These are phyloP conservation scores for Claviceps digitariae DNA, from an alignment of 2,329 filamentous ascomycete species.

Conservation along the genomic window DNA sequence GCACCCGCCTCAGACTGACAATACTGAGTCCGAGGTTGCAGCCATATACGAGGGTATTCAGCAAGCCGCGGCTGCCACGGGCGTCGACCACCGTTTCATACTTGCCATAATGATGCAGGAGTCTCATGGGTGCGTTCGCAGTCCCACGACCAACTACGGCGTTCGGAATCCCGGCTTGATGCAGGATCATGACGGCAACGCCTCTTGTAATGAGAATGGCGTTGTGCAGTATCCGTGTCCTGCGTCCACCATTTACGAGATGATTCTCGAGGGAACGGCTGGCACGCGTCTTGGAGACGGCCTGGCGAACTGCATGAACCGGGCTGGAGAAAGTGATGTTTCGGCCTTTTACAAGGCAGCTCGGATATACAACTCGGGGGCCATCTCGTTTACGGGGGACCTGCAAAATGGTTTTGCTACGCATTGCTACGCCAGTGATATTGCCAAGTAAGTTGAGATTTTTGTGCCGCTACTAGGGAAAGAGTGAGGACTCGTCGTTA, in stretches of 20 bases:
- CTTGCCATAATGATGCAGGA: conserved; percentile 32
- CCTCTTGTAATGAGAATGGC: conserved; percentile 15
- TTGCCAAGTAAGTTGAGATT: conserved; percentile 22
- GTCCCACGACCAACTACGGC: conserved; percentile 24
- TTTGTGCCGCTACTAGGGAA: not conserved
- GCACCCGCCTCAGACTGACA: not conserved
- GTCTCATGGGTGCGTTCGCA: conserved; percentile 28
- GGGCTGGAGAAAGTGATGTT: conserved; percentile 11
- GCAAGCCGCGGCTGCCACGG: conserved; percentile 13
- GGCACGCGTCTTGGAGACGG: conserved; percentile 29
- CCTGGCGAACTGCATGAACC: conserved; percentile 23
- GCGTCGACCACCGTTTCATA: conserved; percentile 27
- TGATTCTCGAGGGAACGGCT: conserved; percentile 26
- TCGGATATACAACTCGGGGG: conserved; percentile 37
- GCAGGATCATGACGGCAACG: conserved; percentile 23
- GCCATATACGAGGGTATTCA: conserved; percentile 21
- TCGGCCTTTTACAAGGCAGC: conserved; percentile 28
- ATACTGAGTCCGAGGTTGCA: conserved; percentile 8
- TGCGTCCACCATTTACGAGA: conserved; percentile 12
- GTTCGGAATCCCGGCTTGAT: conserved; percentile 29
- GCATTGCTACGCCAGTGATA: conserved; percentile 35
- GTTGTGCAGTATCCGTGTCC: conserved; percentile 19
- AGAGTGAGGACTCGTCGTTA: not conserved
- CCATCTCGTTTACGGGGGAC: conserved; percentile 20
- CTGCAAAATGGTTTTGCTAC: conserved; percentile 27